These are phyloP conservation scores for Ochetophila trinervis DNA, from an alignment of 306 rosid species.

Conservation along the genomic window DNA sequence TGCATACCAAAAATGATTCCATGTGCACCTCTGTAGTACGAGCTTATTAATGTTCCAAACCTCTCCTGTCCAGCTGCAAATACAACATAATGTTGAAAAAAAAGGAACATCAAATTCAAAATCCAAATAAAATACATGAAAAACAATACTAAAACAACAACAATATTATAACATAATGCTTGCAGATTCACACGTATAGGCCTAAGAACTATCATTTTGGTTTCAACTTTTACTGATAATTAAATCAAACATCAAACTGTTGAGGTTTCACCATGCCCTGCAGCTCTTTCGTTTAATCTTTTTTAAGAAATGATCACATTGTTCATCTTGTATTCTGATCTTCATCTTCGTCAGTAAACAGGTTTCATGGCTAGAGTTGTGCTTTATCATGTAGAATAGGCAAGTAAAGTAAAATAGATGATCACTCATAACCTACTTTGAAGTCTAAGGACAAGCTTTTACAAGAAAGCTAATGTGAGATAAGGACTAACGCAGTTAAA, in stretches of 20 bases:
- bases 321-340: not conserved
- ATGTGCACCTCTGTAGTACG: constrained; percentile 95
- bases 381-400: no score
- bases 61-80: constrained; percentile 96
- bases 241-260: no score
- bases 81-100: constrained; percentile 10
- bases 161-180: not conserved
- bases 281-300: not conserved
- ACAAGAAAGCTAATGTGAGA: no score
- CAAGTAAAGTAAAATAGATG: no score
- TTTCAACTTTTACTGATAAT: no score
- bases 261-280: not conserved
- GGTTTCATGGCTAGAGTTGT: not conserved
- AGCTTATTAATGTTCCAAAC: constrained; percentile 84
- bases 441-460: no score
- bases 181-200: no score
- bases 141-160: not conserved
- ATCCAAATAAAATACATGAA: not conserved
- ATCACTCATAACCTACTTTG: no score
- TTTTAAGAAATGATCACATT: not conserved
- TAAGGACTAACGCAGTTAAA: no score
- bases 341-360: not conserved
- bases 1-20: constrained; percentile 89
- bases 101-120: constrained; percentile 10
- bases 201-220: no score